Evolutionary conservation across 257 asterid genomes (phyloP).

Genomic region (Henckelia pumila): DNA sequence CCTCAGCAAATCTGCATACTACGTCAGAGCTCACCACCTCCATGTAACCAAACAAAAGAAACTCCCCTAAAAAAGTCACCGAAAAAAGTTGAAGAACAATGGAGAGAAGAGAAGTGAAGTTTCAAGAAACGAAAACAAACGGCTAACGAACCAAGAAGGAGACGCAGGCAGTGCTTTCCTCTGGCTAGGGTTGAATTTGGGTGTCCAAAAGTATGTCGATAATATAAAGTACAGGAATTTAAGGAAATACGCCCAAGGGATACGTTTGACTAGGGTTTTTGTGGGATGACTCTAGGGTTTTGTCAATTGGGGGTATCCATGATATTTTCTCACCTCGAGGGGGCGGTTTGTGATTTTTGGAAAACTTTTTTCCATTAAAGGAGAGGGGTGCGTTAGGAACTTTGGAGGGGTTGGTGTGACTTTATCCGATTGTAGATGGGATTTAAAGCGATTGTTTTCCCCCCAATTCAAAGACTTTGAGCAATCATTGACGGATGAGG

Average conservation of each 20-base stretch:
- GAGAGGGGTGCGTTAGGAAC: too few relatives aligned
- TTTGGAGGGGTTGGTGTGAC: not conserved
- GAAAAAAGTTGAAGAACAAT: not conserved
- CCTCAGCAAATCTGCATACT: slow-evolving; percentile 1
- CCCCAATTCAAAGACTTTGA: not conserved
- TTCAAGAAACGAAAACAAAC: not conserved
- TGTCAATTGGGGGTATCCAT: not conserved
- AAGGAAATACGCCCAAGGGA: not conserved
- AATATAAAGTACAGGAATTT: not conserved
- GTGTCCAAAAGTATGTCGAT: not conserved
- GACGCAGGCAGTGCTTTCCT: not conserved
- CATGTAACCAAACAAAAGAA: not conserved
- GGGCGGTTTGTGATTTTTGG: not conserved
- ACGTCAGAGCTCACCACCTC: not conserved
- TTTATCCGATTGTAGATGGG: not conserved
- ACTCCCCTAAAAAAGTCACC: not conserved
- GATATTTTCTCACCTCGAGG: not conserved
- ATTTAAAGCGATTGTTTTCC: not conserved
- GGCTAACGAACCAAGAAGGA: not conserved
- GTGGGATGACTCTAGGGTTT: not conserved
- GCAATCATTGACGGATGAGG: not conserved
- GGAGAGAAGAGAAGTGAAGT: slow-evolving; percentile 1
- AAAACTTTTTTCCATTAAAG: not conserved
- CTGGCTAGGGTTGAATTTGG: slow-evolving; percentile 1
- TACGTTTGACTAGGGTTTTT: not conserved